phyloP scores from a whole-genome alignment of 75 land plant species.

The Gnetum montanum region DNA sequence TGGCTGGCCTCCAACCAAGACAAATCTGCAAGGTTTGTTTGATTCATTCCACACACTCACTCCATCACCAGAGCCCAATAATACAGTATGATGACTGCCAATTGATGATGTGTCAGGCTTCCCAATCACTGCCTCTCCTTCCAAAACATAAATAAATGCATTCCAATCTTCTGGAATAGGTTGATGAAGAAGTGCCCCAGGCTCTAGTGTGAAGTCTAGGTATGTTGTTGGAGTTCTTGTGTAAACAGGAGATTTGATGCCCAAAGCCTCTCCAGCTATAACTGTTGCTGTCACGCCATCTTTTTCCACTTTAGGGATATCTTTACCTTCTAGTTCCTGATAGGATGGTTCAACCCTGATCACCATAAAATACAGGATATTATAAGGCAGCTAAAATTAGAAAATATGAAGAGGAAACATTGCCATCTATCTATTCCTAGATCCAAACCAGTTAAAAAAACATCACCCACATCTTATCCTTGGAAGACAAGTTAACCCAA shows the following conservation, averaged over 20 bases:
- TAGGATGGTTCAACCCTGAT: conserved; percentile 52
- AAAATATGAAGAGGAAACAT: background rate
- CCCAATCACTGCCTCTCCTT: conserved; percentile 39
- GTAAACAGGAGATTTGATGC: conserved; percentile 36
- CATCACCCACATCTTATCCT: conserved; percentile 63
- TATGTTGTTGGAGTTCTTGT: conserved; percentile 65
- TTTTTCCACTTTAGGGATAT: conserved; percentile 20
- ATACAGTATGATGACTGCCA: conserved; percentile 41
- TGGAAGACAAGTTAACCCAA: conserved; percentile 90
- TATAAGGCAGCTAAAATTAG: background rate
- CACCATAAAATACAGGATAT: background rate
- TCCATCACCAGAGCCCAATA: conserved; percentile 68
- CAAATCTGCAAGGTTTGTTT: conserved; percentile 34
- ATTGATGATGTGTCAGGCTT: conserved; percentile 19
- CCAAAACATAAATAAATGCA: conserved; percentile 40
- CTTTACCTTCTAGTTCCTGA: conserved; percentile 37
- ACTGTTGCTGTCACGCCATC: conserved; percentile 43
- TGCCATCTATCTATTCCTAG: too few species aligned
- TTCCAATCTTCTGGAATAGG: conserved; percentile 45
- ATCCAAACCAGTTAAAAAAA: background rate
- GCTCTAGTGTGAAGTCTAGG: conserved; percentile 43
- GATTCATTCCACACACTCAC: conserved; percentile 76
- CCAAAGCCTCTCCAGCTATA: conserved; percentile 48
- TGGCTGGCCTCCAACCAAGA: conserved; percentile 79
- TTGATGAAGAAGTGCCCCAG: conserved; percentile 35